Evolutionary conservation across 2,329 filamentous ascomycete genomes (phyloP), one percentile per base, ranked within the genome.

Genomic region (Trichoderma citrinoviride): DNA sequence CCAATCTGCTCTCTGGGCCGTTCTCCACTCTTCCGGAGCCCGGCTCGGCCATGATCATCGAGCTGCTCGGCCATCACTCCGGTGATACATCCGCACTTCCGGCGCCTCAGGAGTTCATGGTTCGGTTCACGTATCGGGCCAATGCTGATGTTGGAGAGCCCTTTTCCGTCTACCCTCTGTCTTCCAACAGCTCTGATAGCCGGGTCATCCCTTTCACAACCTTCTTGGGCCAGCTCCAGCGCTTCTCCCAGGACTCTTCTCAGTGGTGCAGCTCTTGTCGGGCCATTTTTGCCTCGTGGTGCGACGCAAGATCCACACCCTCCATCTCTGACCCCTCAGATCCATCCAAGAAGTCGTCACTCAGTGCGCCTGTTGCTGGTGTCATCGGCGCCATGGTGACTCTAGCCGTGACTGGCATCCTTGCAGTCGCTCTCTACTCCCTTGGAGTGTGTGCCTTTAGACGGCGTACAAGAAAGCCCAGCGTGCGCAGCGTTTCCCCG

Each of bases 41-140:
- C 43, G 92, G 92, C 0, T 88, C 87, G 1, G 84, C 86, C 46
- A 89, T 96, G 83, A 80, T 85, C 0, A 93, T 95, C 73, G 93
- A 97, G 77, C 74, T 88, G 19, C 74, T 80, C 40, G 74, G 75
- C 12, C 68, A 74, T 17, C 65, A 74, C 21, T 49, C 68, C 3
- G 61, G 69, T 5, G 64, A 65, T 49, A 12, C 37, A 23, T 23
- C 54, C 8, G 43, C 61, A 10, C 44, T 65, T 65, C 79, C 79
- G 0, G 53, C 68, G 2, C 64, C 69, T 0, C 70, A 77, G 10
- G 77, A 82, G 21, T 75, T 87, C 17, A 79, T 75, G 64, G 80
- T 88, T 5, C 81, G 85, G n/a, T 85, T 88, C 71, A 73, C 83
- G 3, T 87, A 86, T 75, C 81, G 82, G 37, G 80, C 82, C 47